Conservation (phyloP, 2,329 filamentous ascomycete species). For the Ceratocystis harringtonii region DNA sequence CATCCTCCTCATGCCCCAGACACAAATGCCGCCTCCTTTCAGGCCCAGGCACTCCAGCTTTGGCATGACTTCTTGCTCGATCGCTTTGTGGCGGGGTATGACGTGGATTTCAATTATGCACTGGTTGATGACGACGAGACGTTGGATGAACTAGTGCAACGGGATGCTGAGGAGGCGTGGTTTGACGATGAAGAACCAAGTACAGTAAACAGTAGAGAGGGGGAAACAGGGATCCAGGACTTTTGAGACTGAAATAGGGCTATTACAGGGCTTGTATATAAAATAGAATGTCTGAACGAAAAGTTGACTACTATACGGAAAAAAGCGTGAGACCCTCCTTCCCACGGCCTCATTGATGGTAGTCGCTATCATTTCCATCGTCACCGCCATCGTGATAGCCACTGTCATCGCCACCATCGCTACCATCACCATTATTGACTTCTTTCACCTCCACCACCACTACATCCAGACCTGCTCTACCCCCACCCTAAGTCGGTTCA, state of each 20-base stretch:
- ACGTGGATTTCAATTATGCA: constrained; percentile 65
- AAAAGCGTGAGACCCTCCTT: too few relatives aligned
- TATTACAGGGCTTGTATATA: not conserved
- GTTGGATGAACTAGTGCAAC: constrained; percentile 41
- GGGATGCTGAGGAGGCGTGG: constrained; percentile 57
- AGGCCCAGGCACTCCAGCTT: constrained; percentile 49
- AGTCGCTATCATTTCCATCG: not conserved
- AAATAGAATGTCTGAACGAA: not conserved
- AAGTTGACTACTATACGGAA: too few relatives aligned
- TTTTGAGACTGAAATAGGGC: constrained; percentile 32
- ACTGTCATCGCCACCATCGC: too few relatives aligned
- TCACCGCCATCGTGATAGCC: not conserved
- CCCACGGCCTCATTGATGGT: not conserved
- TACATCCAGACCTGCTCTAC: constrained; percentile 25
- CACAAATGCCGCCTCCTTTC: not conserved
- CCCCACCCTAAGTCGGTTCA: constrained; percentile 43
- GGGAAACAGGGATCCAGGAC: constrained; percentile 59
- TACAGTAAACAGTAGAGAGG: constrained; percentile 27
- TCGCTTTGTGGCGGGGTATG: constrained; percentile 59
- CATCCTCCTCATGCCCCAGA: not conserved
- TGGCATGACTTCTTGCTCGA: constrained; percentile 61
- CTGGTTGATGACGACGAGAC: constrained; percentile 56
- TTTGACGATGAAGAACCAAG: constrained; percentile 65
- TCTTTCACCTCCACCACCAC: not conserved
- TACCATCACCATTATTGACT: not conserved